Percentiles rank a stretch among this genome's conserved stretches.
Conservation (phyloP, 306 rosid genomes). For the Cucumis hystrix region DNA sequence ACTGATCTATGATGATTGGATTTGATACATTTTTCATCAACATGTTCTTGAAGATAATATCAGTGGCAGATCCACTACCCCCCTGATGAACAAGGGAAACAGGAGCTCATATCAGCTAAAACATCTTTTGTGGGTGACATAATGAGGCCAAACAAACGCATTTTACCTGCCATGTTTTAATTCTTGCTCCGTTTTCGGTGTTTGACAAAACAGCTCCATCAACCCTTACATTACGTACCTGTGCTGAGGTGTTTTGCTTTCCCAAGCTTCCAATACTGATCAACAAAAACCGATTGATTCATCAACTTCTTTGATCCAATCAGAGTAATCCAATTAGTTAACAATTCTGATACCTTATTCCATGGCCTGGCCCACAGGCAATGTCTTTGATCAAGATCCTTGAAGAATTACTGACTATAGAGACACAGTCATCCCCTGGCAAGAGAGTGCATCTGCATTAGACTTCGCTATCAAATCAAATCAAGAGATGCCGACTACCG, state of each 20-base stretch:
- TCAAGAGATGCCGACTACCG: not conserved
- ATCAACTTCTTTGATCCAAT: not conserved
- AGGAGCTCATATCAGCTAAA: not conserved
- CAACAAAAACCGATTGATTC: not conserved
- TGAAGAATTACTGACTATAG: slow-evolving; percentile 73
- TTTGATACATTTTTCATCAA: slow-evolving; percentile 72
- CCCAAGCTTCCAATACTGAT: slow-evolving; percentile 96
- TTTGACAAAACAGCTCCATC: slow-evolving; percentile 51
- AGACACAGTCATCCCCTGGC: slow-evolving; percentile 89
- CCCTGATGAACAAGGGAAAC: slow-evolving; percentile 36
- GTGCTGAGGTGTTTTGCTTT: slow-evolving; percentile 47
- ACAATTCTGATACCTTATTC: slow-evolving; percentile 54
- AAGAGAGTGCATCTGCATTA: not conserved
- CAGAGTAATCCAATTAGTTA: not conserved
- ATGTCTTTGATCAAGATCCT: slow-evolving; percentile 46
- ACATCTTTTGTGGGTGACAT: not conserved
- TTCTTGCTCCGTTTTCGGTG: slow-evolving; percentile 72
- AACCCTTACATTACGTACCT: slow-evolving; percentile 42
- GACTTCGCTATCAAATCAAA: not conserved
- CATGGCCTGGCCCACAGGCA: slow-evolving; percentile 88
- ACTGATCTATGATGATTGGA: slow-evolving; percentile 79
- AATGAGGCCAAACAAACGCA: not conserved
- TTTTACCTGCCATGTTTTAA: slow-evolving; percentile 95
- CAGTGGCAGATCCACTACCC: slow-evolving; percentile 55
- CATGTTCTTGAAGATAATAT: slow-evolving; percentile 52